Percentiles rank a stretch among this genome's conserved stretches.
These are phyloP conservation scores for Epithemia pelagica DNA, from an alignment of 108 stramenopile genomes.

Conservation along the genomic window DNA sequence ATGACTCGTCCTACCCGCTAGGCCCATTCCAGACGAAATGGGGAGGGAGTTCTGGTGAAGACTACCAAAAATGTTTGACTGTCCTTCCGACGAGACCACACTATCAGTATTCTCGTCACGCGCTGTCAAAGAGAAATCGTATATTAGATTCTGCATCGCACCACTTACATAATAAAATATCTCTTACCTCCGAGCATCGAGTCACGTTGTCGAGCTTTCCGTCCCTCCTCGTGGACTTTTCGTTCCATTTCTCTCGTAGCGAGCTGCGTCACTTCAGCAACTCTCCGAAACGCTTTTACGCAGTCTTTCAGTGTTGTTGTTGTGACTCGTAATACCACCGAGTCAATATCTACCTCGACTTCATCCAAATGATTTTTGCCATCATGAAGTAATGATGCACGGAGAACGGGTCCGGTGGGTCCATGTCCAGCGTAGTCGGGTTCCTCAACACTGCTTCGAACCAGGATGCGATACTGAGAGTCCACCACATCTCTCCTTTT, in stretches of 20 bases:
- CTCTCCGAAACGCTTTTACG: slow-evolving; percentile 37
- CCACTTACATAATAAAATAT: no score
- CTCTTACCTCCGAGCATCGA: background rate
- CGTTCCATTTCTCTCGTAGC: slow-evolving; percentile 70
- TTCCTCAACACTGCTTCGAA: background rate
- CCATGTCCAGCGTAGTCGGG: slow-evolving; percentile 1
- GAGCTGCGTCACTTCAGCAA: slow-evolving; percentile 51
- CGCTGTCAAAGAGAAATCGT: no score
- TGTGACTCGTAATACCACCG: slow-evolving; percentile 50
- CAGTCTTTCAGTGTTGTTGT: slow-evolving; percentile 69
- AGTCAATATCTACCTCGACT: slow-evolving; percentile 59
- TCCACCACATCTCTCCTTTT: slow-evolving; percentile 20
- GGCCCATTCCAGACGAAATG: background rate
- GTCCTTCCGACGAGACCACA: background rate
- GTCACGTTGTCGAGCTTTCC: slow-evolving; percentile 42
- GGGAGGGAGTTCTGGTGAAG: background rate
- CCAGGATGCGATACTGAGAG: slow-evolving; percentile 29
- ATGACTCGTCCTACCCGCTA: background rate
- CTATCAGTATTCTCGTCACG: background rate
- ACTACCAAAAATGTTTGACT: background rate
- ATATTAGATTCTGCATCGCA: no score
- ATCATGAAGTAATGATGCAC: slow-evolving; percentile 42
- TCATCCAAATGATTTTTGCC: slow-evolving; percentile 55
- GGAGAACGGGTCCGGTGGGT: slow-evolving; percentile 13
- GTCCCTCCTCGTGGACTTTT: slow-evolving; percentile 68